Percentiles rank a stretch among this genome's conserved stretches.
These are phyloP conservation scores for Phytophthora macrochlamydospora DNA, from an alignment of 352 stramenopile species.

Conservation along the genomic window DNA sequence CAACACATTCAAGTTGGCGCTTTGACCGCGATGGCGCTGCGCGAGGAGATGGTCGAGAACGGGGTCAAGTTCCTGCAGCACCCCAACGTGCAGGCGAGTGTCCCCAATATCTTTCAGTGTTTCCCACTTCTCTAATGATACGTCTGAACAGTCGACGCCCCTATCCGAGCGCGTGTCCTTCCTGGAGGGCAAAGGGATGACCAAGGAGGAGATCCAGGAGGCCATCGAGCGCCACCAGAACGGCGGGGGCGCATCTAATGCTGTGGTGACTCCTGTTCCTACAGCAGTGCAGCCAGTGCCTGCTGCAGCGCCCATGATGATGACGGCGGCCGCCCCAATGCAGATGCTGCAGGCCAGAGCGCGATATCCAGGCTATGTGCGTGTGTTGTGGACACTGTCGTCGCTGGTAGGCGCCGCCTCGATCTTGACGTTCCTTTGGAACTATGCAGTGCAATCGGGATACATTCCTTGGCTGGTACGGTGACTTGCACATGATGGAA, in stretches of 20 bases:
- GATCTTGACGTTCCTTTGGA: constrained; percentile 77
- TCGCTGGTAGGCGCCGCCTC: constrained; percentile 73
- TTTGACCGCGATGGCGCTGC: constrained; percentile 27
- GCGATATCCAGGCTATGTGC: constrained; percentile 61
- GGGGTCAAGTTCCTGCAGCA: constrained; percentile 85
- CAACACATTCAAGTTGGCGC: constrained; percentile 31
- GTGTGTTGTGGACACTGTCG: constrained; percentile 71
- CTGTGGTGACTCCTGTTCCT: not conserved
- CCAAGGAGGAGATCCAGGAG: constrained; percentile 81
- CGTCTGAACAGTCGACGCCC: constrained; percentile 47
- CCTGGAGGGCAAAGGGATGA: constrained; percentile 83
- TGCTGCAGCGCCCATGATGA: constrained; percentile 45
- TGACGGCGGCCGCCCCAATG: constrained; percentile 49
- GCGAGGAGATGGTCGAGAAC: constrained; percentile 79
- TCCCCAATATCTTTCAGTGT: not conserved
- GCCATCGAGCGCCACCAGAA: constrained; percentile 72
- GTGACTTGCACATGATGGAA: not conserved
- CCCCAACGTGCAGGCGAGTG: constrained; percentile 73
- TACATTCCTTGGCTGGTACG: constrained; percentile 74
- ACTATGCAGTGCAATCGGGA: constrained; percentile 69
- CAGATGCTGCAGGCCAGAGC: constrained; percentile 46
- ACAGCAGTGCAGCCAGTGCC: constrained; percentile 15
- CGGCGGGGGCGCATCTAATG: constrained; percentile 8
- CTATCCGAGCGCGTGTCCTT: constrained; percentile 81
- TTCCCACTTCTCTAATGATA: not conserved